phyloP scores from a whole-genome alignment of 2,329 filamentous ascomycete genomes.

The Volutella citrinella region DNA sequence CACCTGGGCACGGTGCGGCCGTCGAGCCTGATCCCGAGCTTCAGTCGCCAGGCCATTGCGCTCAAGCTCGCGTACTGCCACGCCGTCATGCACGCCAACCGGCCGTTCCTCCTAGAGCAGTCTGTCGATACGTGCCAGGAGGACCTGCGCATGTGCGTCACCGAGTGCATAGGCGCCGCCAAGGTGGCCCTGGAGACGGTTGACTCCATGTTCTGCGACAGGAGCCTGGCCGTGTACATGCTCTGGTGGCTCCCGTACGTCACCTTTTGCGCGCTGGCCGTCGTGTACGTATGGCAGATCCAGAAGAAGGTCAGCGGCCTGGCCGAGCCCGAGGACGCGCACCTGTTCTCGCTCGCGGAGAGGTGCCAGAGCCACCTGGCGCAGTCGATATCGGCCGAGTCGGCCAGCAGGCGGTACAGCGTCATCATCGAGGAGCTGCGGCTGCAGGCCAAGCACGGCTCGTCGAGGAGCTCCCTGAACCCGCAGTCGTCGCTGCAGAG shows the following conservation, averaged over 20 bases:
- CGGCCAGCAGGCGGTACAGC: conserved; percentile 46
- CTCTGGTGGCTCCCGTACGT: conserved; percentile 55
- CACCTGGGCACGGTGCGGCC: conserved; percentile 40
- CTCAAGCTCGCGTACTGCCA: conserved; percentile 52
- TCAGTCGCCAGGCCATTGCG: conserved; percentile 46
- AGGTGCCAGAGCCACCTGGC: conserved; percentile 44
- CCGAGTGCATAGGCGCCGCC: conserved; percentile 40
- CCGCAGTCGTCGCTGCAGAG: too few species aligned
- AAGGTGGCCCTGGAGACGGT: conserved; percentile 3
- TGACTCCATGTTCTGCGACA: too few species aligned
- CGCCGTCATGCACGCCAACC: conserved; percentile 51
- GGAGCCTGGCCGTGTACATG: too few species aligned
- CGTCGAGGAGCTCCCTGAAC: too few species aligned
- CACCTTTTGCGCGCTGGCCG: conserved; percentile 50
- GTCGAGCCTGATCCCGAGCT: conserved; percentile 40
- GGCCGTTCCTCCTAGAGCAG: conserved; percentile 37
- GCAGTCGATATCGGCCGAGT: conserved; percentile 35
- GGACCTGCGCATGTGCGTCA: conserved; percentile 23
- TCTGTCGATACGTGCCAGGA: conserved; percentile 32
- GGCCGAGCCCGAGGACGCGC: conserved; percentile 3
- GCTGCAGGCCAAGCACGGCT: conserved; percentile 10
- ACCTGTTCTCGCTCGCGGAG: conserved; percentile 40
- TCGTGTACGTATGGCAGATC: conserved; percentile 54
- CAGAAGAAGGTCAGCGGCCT: conserved; percentile 30
- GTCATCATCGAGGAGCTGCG: conserved; percentile 51